Base-by-base conservation (phyloP, 2,329 filamentous ascomycete species). In the Colletotrichum karsti region DNA sequence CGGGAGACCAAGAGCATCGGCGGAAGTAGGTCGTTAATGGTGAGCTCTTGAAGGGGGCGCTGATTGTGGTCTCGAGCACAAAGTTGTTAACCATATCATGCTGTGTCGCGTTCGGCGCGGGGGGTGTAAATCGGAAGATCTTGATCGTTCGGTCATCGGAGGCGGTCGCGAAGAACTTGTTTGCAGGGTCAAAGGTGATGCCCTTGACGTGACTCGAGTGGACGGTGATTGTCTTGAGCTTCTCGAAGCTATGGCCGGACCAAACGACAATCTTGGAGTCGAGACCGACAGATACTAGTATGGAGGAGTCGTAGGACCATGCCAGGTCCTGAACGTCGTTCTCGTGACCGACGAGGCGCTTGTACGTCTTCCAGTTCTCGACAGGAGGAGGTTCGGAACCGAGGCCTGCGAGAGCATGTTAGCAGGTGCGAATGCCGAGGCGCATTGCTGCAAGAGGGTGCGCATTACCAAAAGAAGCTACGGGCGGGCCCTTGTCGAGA, bases 131-230 rank as follows among this genome's bases (percentile, higher is more conserved):
- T 67, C 95, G 91, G 80, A 97, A 98, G 74, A 99, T 93, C 78
- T 97, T 97, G 80, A 99, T 97, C 3, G 94, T 95, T 67, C 96
- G 91, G 79, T 99, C 96, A 78, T 99, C 96, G 81, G 94, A 97
- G 3, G 97, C 95, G 0, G 97, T 99, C 15, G 97, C 96, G 80
- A 99, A 99, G 84, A 97, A 99, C 78, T 98, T 99, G 83, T 98
- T 98, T 44, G 96, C 96, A 1, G 96, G 96, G 77, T 99, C 96
- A 77, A 99, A 99, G 0, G 95, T 97, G 74, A 99, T 97, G 70
- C 97, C 96, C 79, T 99, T 99, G 82, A 99, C 96, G 78, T 98
- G 97, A 78, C 94, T 98, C 78, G 97, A 94, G 80, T 99, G 96
- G 66, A 95, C 92, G 2, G 94, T 91, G 5, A 99, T 84, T 3